Evolutionary conservation across 371 early-diverging fungal genomes (phyloP), one percentile per base, ranked within the genome.

Genomic region (Syncephalis fuscata): DNA sequence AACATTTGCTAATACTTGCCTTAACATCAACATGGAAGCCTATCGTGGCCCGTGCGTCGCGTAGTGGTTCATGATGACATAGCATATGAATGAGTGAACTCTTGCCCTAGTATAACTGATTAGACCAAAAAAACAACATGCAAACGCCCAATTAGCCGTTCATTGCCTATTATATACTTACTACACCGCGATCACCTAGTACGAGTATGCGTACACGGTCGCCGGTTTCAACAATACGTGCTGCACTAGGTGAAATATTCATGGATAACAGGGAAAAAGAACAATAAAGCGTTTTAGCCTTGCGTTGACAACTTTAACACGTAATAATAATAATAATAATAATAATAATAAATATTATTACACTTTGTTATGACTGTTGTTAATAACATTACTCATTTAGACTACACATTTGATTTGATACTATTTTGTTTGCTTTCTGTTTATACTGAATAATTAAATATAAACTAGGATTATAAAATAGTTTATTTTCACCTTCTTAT

Each of bases 21-120:
- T 61, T 64, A 11, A 66, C 66, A 17, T 70, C 63, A 8, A 66
- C 53, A 48, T 56, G 48, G 53, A 63, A 68, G 8, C 70, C 70
- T 8, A 64, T 58, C 8, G 70, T 68, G 14, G 58, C 57, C 4
- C 51, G 48, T 0, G 52, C 52, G 2, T 54, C 10, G 44, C 54
- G 45, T 26, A 64, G 50, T 14, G 57, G 55, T 40, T 65, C 66
- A 32, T 53, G 54, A 36, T 63, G 61, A 45, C 70, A 70, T 11
- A 70, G 61, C 22, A 64, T 55, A 47, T 70, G 68, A 3, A 70
- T 63, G 11, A 67, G 48, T 14, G 60, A 61, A 2, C 66, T 61
- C 52, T 70, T 70, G 23, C 70, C 70, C 65, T 65, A 42, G 17
- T 45, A n/a, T 10, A 22, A 56, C 55, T 20, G 46, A 47, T 48